Percentiles rank a stretch among this genome's conserved stretches.
These are phyloP conservation scores for Scenedesmus sp. DNA, from an alignment of 163 green algal genomes.

Conservation along the genomic window DNA sequence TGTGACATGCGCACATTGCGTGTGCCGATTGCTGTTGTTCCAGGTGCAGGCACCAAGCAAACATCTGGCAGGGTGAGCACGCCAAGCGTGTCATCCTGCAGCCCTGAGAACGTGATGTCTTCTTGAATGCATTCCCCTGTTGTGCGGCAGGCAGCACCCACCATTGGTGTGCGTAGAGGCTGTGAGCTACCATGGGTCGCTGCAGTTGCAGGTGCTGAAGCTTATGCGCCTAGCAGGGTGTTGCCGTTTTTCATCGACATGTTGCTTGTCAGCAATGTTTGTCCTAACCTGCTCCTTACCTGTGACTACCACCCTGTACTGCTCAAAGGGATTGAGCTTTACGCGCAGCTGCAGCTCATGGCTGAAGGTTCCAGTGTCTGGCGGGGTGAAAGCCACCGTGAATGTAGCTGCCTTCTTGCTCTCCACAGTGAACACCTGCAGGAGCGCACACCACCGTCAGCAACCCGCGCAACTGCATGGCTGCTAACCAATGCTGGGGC, in stretches of 20 bases:
- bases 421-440: slow-evolving; percentile 69
- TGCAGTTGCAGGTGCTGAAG: neutral
- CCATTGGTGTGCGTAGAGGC: no score
- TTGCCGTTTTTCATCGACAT: neutral
- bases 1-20: neutral
- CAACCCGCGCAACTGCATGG: no score
- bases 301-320: slow-evolving; percentile 66
- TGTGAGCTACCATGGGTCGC: no score
- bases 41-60: slow-evolving; percentile 57
- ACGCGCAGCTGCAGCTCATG: slow-evolving; percentile 72
- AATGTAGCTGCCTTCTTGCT: slow-evolving; percentile 69
- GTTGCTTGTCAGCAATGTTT: neutral
- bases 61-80: slow-evolving; percentile 78
- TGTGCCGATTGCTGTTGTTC: neutral
- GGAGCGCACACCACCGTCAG: neutral
- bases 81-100: slow-evolving; percentile 73
- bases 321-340: slow-evolving; percentile 85
- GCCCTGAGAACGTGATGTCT: slow-evolving; percentile 76
- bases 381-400: slow-evolving; percentile 69
- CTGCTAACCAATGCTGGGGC: no score
- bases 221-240: neutral
- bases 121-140: slow-evolving; percentile 82
- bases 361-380: slow-evolving; percentile 53
- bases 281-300: neutral
- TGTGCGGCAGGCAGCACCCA: slow-evolving; percentile 25